Base-by-base conservation (phyloP, 2,329 filamentous ascomycete species). In the Ophiosphaerella korrae region DNA sequence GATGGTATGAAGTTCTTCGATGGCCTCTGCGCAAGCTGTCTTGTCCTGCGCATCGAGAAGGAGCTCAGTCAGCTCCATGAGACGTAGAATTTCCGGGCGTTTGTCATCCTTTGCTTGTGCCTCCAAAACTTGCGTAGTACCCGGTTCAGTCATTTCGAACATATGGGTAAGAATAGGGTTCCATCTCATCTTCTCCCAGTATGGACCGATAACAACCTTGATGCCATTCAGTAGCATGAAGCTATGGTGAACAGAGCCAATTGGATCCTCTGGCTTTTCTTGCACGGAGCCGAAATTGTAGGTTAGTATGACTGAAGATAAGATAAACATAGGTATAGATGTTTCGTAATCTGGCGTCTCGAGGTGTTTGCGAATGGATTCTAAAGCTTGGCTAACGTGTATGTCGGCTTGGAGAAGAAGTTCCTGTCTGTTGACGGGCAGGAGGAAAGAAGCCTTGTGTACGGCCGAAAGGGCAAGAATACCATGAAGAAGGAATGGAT, bases 231-330 rank as follows among this genome's bases (percentile, higher is more conserved):
- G 47, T 0, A 70, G 45, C 44, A 65, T 61, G 47, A 70, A 67
- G 46, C 66, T 67, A 35, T 70, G 67, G 21, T 64, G 64, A 13
- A 70, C 52, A 12, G 60, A 59, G 12, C 52, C 49, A 7, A 70
- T 66, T 13, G 67, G 60, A 43, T 70, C 62, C 26, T 68, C 64
- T 23, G 66, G 63, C 26, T 50, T 55, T 40, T 66, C 59, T 16
- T 63, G 63, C n/a, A 61, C 66, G 3, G 62, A 63, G 8, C 55
- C 64, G 33, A 70, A 63, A 43, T 68, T 64, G 53, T 70, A 70
- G 5, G 57, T 64, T 7, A 68, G 49, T n/a, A 70, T 42, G 1
- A 66, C 43, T 7, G 64, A 57, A 2, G 66, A 66, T 7, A 68
- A 46, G n/a, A 68, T 48, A 38, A 70, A 70, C 67, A 70, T 69